Evolutionary conservation across 1,139 yeast species (phyloP).

Genomic region (Pneumocystis canis): DNA sequence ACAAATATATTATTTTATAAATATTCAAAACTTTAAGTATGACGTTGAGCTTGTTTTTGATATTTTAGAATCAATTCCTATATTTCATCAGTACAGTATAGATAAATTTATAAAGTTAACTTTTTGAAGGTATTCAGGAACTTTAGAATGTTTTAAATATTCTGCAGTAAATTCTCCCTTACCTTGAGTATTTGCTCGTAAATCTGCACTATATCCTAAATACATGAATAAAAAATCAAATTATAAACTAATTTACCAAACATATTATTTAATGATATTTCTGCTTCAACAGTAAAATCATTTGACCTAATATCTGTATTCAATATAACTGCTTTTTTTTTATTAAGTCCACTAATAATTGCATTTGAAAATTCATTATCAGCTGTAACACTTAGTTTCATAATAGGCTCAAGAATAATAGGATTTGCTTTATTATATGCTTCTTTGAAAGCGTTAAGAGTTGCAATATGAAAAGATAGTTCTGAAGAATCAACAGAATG

Average conservation of each 20-base stretch:
- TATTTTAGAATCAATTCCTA: not conserved
- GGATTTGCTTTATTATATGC: slow-evolving; percentile 78
- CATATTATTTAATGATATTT: slow-evolving; percentile 51
- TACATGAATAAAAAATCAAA: slow-evolving; percentile 28
- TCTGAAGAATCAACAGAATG: slow-evolving; percentile 97
- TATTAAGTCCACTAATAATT: slow-evolving; percentile 81
- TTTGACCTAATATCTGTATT: slow-evolving; percentile 91
- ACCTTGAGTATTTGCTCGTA: slow-evolving; percentile 96
- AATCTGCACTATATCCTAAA: slow-evolving; percentile 90
- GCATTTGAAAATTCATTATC: slow-evolving; percentile 94
- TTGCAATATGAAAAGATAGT: slow-evolving; percentile 85
- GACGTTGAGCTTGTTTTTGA: not conserved
- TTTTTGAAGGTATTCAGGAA: slow-evolving; percentile 79
- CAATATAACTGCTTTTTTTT: slow-evolving; percentile 78
- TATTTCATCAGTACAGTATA: not conserved
- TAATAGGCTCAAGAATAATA: slow-evolving; percentile 85
- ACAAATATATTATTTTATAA: not conserved
- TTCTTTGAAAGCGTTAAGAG: slow-evolving; percentile 80
- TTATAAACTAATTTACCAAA: not conserved
- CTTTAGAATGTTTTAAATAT: slow-evolving; percentile 81
- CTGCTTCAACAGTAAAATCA: slow-evolving; percentile 85
- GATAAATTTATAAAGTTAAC: slow-evolving; percentile 19
- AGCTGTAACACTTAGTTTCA: slow-evolving; percentile 84
- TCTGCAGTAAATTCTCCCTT: slow-evolving; percentile 95
- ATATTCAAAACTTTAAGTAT: not conserved